Base-by-base conservation (phyloP, 1,284 basidiomycete species). In the Ceratobasidium sp. region DNA sequence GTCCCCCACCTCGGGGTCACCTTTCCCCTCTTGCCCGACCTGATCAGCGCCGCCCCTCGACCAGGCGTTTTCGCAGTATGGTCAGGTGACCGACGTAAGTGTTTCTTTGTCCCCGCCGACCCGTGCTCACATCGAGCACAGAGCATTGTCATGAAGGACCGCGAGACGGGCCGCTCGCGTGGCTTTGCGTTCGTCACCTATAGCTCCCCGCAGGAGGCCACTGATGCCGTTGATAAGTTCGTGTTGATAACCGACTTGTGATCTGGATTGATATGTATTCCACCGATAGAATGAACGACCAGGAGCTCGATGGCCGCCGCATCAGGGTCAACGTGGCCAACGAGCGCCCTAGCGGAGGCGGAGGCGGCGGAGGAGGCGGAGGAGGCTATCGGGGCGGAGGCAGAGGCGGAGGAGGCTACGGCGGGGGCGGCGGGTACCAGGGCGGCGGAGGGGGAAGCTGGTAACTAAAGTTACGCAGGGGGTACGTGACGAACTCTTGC, bases 131-230 rank as follows among this genome's bases (percentile, higher is more conserved):
- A 56, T 37, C 9, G 2, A 34, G 9, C n/a, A 19, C 49, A 98
- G 83, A 93, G 92, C 51, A 93, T 95, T 75, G 91, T 98, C 83
- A 98, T 98, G 95, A 92, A 92, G 80, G 97, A 99, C 84, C 96
- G 97, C 34, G 97, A 98, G 84, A 92, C 92, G 76, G 92, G 94
- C 80, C 96, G 98, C 81, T 96, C 95, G 73, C 93, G 97, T 80
- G 97, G 96, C 48, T 98, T 99, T 79, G 97, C 95, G 56, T 99
- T 99, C 83, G 97, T 99, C 80, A 98, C 95, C 74, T 96, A 97
- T 90, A 93, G 95, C 81, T 87, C 88, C 46, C 82, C 80, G 51
- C 94, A 95, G 78, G 96, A 98, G 80, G 97, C 96, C 5, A 93
- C 96, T 71, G 92, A 92, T 64, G 95, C 93, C 64, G 90, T 98